These are phyloP conservation scores for Chalciporus piperatus DNA, from an alignment of 768 basidiomycete species.

Conservation along the genomic window DNA sequence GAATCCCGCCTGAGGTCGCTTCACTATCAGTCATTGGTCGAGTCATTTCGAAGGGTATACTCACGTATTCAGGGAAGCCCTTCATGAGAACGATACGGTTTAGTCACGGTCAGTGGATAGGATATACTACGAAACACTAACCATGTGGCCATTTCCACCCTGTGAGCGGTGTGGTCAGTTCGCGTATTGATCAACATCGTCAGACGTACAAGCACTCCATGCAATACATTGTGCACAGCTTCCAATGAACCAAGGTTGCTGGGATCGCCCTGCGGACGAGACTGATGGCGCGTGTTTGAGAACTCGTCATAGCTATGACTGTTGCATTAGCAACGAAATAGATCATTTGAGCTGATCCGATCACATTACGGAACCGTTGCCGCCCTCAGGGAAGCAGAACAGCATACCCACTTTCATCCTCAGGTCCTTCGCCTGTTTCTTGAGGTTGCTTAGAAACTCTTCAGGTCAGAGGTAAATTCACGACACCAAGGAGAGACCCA, in stretches of 20 bases:
- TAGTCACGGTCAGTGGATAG: background rate
- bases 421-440: conserved; percentile 9
- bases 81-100: conserved; percentile 1
- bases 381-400: conserved; percentile 17
- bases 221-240: conserved; percentile 19
- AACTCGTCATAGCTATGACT: conserved; percentile 22
- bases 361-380: conserved; percentile 5
- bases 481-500: no score
- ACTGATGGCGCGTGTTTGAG: conserved; percentile 23
- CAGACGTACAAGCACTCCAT: conserved; percentile 16
- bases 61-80: conserved; percentile 23
- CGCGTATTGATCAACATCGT: background rate
- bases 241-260: conserved; percentile 20
- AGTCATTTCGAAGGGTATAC: background rate
- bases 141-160: conserved; percentile 30
- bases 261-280: conserved; percentile 12
- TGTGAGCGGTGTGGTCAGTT: conserved; percentile 1
- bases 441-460: conserved; percentile 18
- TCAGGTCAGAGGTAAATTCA: no score
- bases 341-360: no score
- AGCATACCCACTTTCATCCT: conserved; percentile 18
- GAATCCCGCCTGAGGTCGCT: conserved; percentile 16
- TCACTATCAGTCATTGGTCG: background rate
- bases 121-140: conserved; percentile 2
- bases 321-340: no score